Percentiles rank a stretch among this genome's conserved stretches.
Conservation (phyloP, 2,329 filamentous ascomycete genomes). For the Sclerotinia spermophila region DNA sequence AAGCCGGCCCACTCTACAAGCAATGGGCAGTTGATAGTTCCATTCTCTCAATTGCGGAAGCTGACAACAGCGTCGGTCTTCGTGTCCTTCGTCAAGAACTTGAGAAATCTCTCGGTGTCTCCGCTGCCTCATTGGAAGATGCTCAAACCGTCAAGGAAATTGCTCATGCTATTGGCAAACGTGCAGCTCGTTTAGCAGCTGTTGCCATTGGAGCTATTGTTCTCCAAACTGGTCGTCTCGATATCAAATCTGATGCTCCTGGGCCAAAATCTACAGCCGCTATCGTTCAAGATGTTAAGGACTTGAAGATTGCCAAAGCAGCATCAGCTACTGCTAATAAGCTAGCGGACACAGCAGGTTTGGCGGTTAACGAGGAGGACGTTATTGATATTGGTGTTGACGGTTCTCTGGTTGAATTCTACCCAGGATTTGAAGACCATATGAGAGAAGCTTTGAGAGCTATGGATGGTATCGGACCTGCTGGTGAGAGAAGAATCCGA, state of each 20-base stretch:
- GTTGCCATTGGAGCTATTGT: conserved; percentile 84
- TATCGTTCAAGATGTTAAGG: conserved; percentile 32
- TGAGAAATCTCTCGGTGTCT: conserved; percentile 71
- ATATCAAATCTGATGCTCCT: conserved; percentile 32
- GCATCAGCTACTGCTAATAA: conserved; percentile 31
- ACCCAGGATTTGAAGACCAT: conserved; percentile 86
- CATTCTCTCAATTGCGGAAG: conserved; percentile 82
- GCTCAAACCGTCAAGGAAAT: conserved; percentile 84
- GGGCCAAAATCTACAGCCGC: conserved; percentile 28
- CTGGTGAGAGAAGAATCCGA: conserved; percentile 79
- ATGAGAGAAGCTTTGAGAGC: conserved; percentile 77
- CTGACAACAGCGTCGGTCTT: conserved; percentile 70
- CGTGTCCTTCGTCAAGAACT: conserved; percentile 73
- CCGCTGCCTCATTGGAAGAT: conserved; percentile 74
- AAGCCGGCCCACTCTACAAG: conserved; percentile 65
- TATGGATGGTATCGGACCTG: conserved; percentile 71
- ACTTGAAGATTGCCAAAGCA: conserved; percentile 29
- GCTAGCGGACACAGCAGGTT: conserved; percentile 29
- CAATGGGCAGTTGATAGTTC: conserved; percentile 90
- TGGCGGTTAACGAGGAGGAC: conserved; percentile 49
- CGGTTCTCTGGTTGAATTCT: conserved; percentile 91
- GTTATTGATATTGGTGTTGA: conserved; percentile 90
- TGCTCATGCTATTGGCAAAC: conserved; percentile 77
- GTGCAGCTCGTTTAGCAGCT: conserved; percentile 82
- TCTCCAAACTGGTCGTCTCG: conserved; percentile 72